Base-by-base conservation (phyloP, 257 asterid species). In the Rehmannia glutinosa region DNA sequence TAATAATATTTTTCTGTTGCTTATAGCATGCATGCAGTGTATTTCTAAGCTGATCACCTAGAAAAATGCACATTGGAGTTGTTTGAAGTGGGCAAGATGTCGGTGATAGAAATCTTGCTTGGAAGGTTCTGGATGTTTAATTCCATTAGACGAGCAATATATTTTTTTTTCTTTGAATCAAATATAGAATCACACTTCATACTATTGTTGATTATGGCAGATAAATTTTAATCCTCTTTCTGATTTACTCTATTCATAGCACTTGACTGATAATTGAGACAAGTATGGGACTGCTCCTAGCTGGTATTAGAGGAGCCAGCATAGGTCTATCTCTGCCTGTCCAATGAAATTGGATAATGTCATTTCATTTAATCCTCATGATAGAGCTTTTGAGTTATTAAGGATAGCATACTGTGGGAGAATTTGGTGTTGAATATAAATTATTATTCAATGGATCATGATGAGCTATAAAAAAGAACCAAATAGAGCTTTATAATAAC, bases 71-170 rank as follows among this genome's bases (percentile, higher is more conserved):
- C 21, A 27, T 19, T 68, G 4, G 25, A 23, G 69, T 62, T 36
- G 64, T 69, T 50, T 64, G 58, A 73, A 58, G 70, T 49, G 13
- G 51, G 16, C 53, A 27, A 57, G 39, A 35, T 66, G 27, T 71
- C 27, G 50, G 35, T 20, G 20, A 69, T 42, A 19, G 8, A 33
- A 68, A 58, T 59, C 63, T 61, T 52, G 51, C 35, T 28, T 60
- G 28, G 21, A 6, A 7, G 68, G 72, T 68, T 72, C 5, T 35
- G 33, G 64, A 39, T 59, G 66, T 61, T 62, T 46, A 25, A 23
- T 28, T 23, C 42, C 33, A 6, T 64, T 36, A 51, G 58, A n/a
- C 2, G 1, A 10, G 28, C 49, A 47, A 39, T n/a, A 15, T 13
- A 13, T 2, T 12, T 42, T 52, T 27, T 6, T 47, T 49, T 35